phyloP scores from a whole-genome alignment of 805 yeast genomes.

The Candida pseudofarinosa region DNA sequence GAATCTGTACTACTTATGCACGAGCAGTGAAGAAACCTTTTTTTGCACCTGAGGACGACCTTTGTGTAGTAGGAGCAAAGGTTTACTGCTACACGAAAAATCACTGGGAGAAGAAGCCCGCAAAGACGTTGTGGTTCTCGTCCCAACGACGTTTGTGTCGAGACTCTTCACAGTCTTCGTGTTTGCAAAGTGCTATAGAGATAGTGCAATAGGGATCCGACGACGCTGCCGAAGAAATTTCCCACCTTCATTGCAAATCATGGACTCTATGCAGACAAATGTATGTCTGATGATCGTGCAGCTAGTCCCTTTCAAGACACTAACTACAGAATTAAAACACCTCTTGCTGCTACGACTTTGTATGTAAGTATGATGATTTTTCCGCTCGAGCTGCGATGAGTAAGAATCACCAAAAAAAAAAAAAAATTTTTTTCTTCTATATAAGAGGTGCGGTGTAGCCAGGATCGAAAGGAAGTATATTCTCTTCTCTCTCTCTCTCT shows the following conservation, averaged over 20 bases:
- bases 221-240: too few relatives aligned
- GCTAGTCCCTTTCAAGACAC: background rate
- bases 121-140: too few relatives aligned
- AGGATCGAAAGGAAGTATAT: background rate
- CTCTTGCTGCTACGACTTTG: background rate
- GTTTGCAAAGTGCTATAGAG: too few relatives aligned
- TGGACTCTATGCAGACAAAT: background rate
- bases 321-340: background rate
- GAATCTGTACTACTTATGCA: too few relatives aligned
- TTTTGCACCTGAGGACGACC: too few relatives aligned
- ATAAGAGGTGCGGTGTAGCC: conserved; percentile 2
- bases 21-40: too few relatives aligned
- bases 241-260: background rate
- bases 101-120: too few relatives aligned
- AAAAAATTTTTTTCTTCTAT: conserved; percentile 1
- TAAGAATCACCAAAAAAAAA: background rate
- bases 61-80: too few relatives aligned
- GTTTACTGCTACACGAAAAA: too few relatives aligned
- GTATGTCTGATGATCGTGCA: background rate
- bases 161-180: too few relatives aligned
- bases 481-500: conserved; percentile 26
- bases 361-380: background rate
- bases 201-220: too few relatives aligned
- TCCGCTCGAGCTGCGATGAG: conserved; percentile 1
- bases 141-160: too few relatives aligned